phyloP scores from a whole-genome alignment of 163 green algal species.

The Scenedesmus sp. region DNA sequence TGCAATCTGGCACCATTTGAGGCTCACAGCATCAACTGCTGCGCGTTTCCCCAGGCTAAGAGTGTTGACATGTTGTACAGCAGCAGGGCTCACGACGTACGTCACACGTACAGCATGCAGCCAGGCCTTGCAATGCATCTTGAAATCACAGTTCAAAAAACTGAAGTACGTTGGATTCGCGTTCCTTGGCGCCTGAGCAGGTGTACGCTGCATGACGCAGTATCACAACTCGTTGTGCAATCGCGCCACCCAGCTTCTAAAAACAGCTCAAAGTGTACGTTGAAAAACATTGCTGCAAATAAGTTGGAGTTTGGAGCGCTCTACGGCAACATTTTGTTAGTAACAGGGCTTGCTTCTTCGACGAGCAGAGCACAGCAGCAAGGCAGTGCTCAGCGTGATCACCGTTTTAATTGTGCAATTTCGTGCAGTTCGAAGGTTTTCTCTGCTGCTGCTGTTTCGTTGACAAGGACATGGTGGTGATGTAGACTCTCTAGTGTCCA shows the following conservation, averaged over 20 bases:
- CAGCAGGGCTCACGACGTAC: not conserved
- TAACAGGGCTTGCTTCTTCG: not conserved
- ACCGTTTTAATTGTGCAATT: not conserved
- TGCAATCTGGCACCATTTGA: too few species aligned
- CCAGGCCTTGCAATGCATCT: not conserved
- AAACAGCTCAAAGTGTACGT: too few species aligned
- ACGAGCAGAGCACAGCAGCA: not conserved
- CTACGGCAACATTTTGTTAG: not conserved
- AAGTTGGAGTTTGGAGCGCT: not conserved
- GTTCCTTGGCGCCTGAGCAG: not conserved
- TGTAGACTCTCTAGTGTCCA: slow-evolving; percentile 3
- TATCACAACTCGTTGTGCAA: not conserved
- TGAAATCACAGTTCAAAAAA: too few species aligned
- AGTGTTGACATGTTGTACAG: not conserved
- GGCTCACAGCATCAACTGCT: too few species aligned
- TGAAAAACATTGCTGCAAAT: too few species aligned
- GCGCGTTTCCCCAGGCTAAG: not conserved
- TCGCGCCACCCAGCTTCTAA: too few species aligned
- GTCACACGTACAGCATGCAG: not conserved
- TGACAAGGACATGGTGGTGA: slow-evolving; percentile 7
- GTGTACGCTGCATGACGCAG: not conserved
- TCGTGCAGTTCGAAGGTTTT: not conserved
- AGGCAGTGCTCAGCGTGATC: not conserved
- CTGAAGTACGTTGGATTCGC: not conserved
- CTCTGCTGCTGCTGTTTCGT: not conserved